Evolutionary conservation across 2,329 filamentous ascomycete genomes (phyloP).

Genomic region (Neopestalotiopsis rosae): DNA sequence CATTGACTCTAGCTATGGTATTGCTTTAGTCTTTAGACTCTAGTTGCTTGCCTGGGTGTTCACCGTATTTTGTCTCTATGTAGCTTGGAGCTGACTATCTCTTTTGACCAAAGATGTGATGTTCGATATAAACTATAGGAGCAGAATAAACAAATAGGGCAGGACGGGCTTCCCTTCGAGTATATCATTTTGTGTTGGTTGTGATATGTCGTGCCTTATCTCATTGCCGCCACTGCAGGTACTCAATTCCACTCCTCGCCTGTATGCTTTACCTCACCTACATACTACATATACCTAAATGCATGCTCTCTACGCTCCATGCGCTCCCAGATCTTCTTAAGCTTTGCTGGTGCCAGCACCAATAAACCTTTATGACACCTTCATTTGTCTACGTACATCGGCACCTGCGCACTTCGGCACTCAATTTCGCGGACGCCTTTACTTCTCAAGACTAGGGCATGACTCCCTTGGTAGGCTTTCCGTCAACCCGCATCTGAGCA

Average conservation of each 20-base stretch:
- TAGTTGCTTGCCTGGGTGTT: no score
- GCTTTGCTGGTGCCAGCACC: neutral
- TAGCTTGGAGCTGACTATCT: no score
- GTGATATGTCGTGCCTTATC: neutral
- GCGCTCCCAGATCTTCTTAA: neutral
- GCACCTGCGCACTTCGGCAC: neutral
- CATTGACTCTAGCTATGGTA: no score
- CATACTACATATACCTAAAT: neutral
- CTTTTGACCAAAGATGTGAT: no score
- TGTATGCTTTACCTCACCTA: neutral
- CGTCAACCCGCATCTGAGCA: neutral
- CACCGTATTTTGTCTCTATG: no score
- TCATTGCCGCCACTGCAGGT: neutral
- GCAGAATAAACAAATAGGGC: no score
- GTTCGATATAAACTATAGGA: no score
- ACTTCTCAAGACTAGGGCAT: neutral
- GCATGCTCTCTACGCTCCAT: neutral
- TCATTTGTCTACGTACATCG: neutral
- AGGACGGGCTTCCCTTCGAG: no score
- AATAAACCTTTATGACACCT: neutral
- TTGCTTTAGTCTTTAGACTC: no score
- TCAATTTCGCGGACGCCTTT: neutral
- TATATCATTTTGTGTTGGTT: no score
- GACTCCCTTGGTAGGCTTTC: neutral
- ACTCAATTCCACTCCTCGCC: neutral